These are phyloP conservation scores for Butyriboletus loyo DNA, from an alignment of 768 basidiomycete species.

Conservation along the genomic window DNA sequence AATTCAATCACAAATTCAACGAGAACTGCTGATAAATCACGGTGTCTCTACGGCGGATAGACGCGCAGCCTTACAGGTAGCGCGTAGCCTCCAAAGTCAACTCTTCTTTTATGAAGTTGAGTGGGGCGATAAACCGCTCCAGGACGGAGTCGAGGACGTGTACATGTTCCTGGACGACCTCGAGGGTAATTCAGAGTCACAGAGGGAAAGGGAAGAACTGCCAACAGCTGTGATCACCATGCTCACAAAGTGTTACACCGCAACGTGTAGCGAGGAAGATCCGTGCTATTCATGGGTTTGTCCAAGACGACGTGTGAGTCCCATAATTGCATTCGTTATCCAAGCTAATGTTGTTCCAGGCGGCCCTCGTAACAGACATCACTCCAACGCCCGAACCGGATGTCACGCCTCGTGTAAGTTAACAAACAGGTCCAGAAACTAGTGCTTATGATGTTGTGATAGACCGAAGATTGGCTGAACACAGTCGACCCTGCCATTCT, in stretches of 20 bases:
- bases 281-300: slow-evolving; percentile 84
- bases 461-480: slow-evolving; percentile 50
- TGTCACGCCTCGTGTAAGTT: slow-evolving; percentile 24
- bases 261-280: slow-evolving; percentile 76
- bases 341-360: slow-evolving; percentile 22
- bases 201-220: slow-evolving; percentile 64
- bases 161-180: slow-evolving; percentile 89
- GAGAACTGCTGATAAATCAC: slow-evolving; percentile 75
- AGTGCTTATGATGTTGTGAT: slow-evolving; percentile 1
- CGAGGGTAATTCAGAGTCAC: slow-evolving; percentile 58
- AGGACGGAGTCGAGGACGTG: slow-evolving; percentile 89
- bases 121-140: slow-evolving; percentile 79
- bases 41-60: slow-evolving; percentile 74
- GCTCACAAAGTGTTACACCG: slow-evolving; percentile 87
- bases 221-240: slow-evolving; percentile 90
- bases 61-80: slow-evolving; percentile 81
- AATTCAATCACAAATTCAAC: slow-evolving; percentile 83
- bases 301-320: slow-evolving; percentile 57
- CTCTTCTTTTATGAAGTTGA: slow-evolving; percentile 97
- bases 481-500: slow-evolving; percentile 50
- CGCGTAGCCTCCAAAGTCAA: slow-evolving; percentile 86
- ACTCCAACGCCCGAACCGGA: slow-evolving; percentile 28
- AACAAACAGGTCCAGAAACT: slow-evolving; percentile 28
- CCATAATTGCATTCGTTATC: neutral
- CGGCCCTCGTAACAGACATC: slow-evolving; percentile 21